phyloP scores from a whole-genome alignment of 2,329 filamentous ascomycete genomes.

The Plectosphaerella cucumerina region DNA sequence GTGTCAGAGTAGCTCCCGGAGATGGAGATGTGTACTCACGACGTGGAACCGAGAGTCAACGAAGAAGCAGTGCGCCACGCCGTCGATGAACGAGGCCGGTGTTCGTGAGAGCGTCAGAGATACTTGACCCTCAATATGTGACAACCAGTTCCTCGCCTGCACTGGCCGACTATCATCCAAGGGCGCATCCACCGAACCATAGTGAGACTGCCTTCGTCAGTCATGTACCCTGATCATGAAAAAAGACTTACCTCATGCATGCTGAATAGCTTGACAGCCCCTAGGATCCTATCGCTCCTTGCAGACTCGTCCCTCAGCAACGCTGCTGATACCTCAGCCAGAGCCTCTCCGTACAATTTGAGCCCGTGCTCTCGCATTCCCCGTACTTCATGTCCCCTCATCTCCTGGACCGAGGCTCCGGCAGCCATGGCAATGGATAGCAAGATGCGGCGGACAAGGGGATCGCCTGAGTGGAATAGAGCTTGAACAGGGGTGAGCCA shows the following conservation, averaged over 20 bases:
- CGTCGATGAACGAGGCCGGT: not conserved
- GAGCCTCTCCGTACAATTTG: constrained; percentile 3
- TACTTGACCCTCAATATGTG: not conserved
- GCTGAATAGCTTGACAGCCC: constrained; percentile 3
- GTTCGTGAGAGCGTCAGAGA: not conserved
- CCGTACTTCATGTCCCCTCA: no score
- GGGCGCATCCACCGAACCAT: not conserved
- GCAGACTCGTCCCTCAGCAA: not conserved
- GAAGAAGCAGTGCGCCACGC: not conserved
- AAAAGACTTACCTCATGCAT: constrained; percentile 3
- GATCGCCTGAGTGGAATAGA: not conserved
- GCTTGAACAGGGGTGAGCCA: not conserved
- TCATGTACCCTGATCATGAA: not conserved
- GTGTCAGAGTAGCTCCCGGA: not conserved
- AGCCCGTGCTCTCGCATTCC: constrained; percentile 1
- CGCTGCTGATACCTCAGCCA: not conserved
- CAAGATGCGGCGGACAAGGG: not conserved
- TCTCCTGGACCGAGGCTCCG: not conserved
- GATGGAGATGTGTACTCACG: not conserved
- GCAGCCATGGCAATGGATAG: constrained; percentile 1
- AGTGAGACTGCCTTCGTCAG: constrained; percentile 1
- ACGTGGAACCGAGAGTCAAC: not conserved
- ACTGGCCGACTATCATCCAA: not conserved
- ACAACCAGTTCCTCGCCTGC: not conserved
- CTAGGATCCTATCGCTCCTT: not conserved